A percentile compares a stretch with the other conserved stretches of the same genome.
Evolutionary conservation across 192 early-diverging fungal species (phyloP).

Genomic region (Gigaspora rosea): DNA sequence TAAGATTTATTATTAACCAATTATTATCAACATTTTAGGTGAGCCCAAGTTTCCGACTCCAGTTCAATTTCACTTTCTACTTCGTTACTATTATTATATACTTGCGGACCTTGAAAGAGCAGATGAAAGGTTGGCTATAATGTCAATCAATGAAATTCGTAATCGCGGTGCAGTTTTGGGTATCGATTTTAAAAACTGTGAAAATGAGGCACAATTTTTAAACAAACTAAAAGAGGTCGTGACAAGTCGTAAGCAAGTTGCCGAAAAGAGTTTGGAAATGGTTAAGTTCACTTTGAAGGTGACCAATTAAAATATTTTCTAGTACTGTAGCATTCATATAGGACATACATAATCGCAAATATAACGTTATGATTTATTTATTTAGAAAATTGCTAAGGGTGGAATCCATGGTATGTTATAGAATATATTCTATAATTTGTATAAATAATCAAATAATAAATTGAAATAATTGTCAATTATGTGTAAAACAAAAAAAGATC

Average conservation of each 20-base stretch:
- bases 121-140: neutral
- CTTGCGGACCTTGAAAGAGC: neutral
- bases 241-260: slow-evolving; percentile 8
- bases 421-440: neutral
- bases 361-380: neutral
- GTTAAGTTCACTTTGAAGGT: slow-evolving; percentile 45
- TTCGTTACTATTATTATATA: slow-evolving; percentile 46
- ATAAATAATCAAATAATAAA: neutral
- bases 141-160: slow-evolving; percentile 29
- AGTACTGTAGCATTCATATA: too few relatives aligned
- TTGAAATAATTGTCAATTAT: neutral
- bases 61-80: slow-evolving; percentile 54
- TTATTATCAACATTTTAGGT: neutral
- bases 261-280: slow-evolving; percentile 44
- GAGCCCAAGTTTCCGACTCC: slow-evolving; percentile 69
- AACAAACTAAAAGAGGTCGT: slow-evolving; percentile 17
- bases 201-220: slow-evolving; percentile 23
- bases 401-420: slow-evolving; percentile 47
- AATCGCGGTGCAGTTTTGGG: slow-evolving; percentile 8
- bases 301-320: neutral
- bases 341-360: neutral
- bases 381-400: slow-evolving; percentile 43
- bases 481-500: slow-evolving; percentile 32
- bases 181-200: slow-evolving; percentile 31
- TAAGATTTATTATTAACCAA: neutral